Conservation (phyloP, 805 yeast species). For the Cyberlindnera xylosilytica region DNA sequence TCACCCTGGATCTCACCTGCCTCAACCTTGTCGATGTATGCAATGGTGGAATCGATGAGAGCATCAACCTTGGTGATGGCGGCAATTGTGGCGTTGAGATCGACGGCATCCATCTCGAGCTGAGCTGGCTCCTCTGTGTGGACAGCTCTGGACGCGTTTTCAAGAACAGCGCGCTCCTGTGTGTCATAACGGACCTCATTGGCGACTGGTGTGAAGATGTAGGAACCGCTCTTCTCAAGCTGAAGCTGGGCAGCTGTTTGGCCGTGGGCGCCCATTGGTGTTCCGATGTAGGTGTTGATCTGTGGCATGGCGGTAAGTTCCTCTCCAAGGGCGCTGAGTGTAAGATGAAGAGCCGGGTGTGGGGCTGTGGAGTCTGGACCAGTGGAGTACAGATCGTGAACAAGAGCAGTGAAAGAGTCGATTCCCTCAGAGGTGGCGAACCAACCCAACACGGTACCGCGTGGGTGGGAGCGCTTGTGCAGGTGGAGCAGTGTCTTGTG, state of each 20-base stretch:
- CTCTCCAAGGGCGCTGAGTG: slow-evolving; percentile 52
- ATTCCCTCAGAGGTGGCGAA: slow-evolving; percentile 60
- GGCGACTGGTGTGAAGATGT: slow-evolving; percentile 75
- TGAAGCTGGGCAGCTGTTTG: slow-evolving; percentile 34
- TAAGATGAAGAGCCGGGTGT: slow-evolving; percentile 74
- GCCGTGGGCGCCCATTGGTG: slow-evolving; percentile 61
- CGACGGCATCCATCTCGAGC: slow-evolving; percentile 34
- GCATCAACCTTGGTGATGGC: slow-evolving; percentile 44
- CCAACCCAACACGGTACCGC: slow-evolving; percentile 82
- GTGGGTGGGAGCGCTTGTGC: slow-evolving; percentile 75
- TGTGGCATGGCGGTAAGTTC: slow-evolving; percentile 45
- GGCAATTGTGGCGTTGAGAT: slow-evolving; percentile 42
- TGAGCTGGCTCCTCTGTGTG: slow-evolving; percentile 26
- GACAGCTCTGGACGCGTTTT: slow-evolving; percentile 41
- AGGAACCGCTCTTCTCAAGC: slow-evolving; percentile 39
- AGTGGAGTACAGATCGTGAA: slow-evolving; percentile 76
- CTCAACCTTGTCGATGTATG: slow-evolving; percentile 43
- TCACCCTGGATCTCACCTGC: slow-evolving; percentile 45
- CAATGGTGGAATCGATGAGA: slow-evolving; percentile 47
- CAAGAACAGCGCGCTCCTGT: slow-evolving; percentile 59
- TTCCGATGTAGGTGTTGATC: slow-evolving; percentile 69
- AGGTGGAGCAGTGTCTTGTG: slow-evolving; percentile 68
- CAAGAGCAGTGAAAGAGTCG: slow-evolving; percentile 69
- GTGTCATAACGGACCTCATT: slow-evolving; percentile 55
- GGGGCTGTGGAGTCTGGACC: slow-evolving; percentile 60